Conservation (phyloP, 2,329 filamentous ascomycete species). For the Fusarium redolens region DNA sequence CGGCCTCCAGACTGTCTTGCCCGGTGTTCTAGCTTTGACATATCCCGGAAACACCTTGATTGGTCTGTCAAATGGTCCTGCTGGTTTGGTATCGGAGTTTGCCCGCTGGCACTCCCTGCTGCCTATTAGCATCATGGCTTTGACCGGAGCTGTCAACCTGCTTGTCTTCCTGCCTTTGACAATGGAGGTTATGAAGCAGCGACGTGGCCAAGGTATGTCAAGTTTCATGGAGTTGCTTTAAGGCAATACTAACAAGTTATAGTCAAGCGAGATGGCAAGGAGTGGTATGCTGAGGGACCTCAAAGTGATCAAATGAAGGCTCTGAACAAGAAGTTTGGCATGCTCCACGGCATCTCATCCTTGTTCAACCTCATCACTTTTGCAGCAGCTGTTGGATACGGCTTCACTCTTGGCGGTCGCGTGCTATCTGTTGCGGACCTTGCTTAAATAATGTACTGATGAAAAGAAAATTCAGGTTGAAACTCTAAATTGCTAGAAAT, state of each 20-base stretch:
- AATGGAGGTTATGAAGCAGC: slow-evolving; percentile 76
- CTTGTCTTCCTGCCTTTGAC: slow-evolving; percentile 80
- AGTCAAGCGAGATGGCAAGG: slow-evolving; percentile 91
- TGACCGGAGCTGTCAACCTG: slow-evolving; percentile 78
- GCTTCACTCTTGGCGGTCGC: slow-evolving; percentile 75
- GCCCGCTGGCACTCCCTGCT: slow-evolving; percentile 73
- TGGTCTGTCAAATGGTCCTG: slow-evolving; percentile 60
- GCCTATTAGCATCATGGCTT: slow-evolving; percentile 76
- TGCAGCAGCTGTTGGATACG: slow-evolving; percentile 79
- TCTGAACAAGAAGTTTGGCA: slow-evolving; percentile 82
- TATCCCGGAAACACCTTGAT: slow-evolving; percentile 73
- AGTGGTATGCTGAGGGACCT: slow-evolving; percentile 80
- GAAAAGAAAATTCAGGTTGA: slow-evolving; percentile 7
- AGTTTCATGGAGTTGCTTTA: background rate
- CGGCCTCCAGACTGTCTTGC: slow-evolving; percentile 80
- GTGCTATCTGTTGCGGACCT: slow-evolving; percentile 58
- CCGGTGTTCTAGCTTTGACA: slow-evolving; percentile 79
- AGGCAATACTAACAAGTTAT: slow-evolving; percentile 27
- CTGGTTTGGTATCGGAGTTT: slow-evolving; percentile 67
- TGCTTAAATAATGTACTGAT: slow-evolving; percentile 25
- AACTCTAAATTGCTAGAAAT: slow-evolving; percentile 27
- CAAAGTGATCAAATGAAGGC: slow-evolving; percentile 86
- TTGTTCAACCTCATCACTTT: slow-evolving; percentile 81
- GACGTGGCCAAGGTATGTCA: slow-evolving; percentile 79
- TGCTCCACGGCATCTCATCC: slow-evolving; percentile 84